Evolutionary conservation across 345 rosid species (phyloP).

Genomic region (Arabis alpina): DNA sequence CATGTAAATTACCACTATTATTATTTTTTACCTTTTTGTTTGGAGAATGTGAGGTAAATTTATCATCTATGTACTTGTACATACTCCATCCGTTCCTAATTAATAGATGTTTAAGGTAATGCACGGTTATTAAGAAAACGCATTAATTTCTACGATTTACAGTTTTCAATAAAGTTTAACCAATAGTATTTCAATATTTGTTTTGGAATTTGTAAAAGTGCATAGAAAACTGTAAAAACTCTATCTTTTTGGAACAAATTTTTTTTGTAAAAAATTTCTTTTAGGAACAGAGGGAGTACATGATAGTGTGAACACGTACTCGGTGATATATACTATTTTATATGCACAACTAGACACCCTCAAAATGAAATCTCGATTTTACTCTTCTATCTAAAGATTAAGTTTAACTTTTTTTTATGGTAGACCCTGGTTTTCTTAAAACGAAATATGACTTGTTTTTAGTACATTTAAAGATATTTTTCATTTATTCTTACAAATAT

Average conservation of each 20-base stretch:
- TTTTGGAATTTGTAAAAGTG: no score
- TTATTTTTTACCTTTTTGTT: constrained; percentile 1
- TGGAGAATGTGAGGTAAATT: constrained; percentile 13
- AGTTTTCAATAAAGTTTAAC: no score
- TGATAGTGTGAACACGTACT: not conserved
- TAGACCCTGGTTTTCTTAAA: not conserved
- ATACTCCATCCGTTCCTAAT: no score
- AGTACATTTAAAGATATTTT: not conserved
- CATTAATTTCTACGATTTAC: no score
- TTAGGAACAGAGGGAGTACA: no score
- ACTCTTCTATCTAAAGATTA: not conserved
- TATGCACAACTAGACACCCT: constrained; percentile 18
- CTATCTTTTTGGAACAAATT: no score
- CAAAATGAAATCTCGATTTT: constrained; percentile 2
- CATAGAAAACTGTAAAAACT: no score
- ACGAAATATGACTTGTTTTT: not conserved
- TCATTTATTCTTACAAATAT: not conserved
- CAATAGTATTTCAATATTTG: no score
- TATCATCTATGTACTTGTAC: not conserved
- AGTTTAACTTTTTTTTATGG: not conserved
- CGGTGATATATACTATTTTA: not conserved
- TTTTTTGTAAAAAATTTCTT: no score
- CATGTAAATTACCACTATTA: not conserved
- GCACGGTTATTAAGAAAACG: no score
- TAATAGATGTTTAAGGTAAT: no score